Evolutionary conservation across 2,329 filamentous ascomycete genomes (phyloP), one percentile per base, ranked within the genome.

Genomic region (Didymella arachidicola): DNA sequence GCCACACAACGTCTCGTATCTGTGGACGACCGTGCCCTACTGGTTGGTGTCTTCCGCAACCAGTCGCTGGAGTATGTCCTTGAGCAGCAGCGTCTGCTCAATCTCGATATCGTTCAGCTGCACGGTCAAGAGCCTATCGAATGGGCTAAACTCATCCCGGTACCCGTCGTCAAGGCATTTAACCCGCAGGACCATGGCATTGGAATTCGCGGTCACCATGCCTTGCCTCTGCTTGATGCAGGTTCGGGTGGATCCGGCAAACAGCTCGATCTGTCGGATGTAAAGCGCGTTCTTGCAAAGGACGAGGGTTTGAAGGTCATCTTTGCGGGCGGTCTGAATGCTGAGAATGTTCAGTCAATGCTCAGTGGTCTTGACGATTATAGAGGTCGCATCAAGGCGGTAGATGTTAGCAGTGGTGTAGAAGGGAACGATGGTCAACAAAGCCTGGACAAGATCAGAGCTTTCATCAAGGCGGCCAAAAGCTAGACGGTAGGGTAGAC

Each of bases 331-430:
- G 96, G 95, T 0, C 75, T 99, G 54, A 87, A 87, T 60, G 87
- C 92, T 1, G 86, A 89, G 3, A 99, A 97, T 71, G 90, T 99
- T 5, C 81, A 80, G 1, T 81, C 86, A 5, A 84, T 86, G 7
- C 80, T 99, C 18, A 79, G 82, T 22, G 83, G 84, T 14, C 79
- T 94, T 16, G 89, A 87, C 0, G 80, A 84, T 7, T 75, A 86
- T 10, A 81, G 82, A 26, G 81, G 81, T 10, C 86, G 88, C 59
- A 86, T 97, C 12, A 80, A 93, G 32, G 93, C 89, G 2, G 90
- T 99, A 3, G 95, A 99, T 80, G 92, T 97, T 19, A 97, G 93
- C 77, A 97, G 92, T 71, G 96, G 96, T 0, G 93, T 99, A 2
- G 95, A 98, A 78, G 56, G 56, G 12, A 71, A 72, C 30, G 88